Evolutionary conservation across 306 rosid species (phyloP).

Genomic region (Prunus kanzakura): DNA sequence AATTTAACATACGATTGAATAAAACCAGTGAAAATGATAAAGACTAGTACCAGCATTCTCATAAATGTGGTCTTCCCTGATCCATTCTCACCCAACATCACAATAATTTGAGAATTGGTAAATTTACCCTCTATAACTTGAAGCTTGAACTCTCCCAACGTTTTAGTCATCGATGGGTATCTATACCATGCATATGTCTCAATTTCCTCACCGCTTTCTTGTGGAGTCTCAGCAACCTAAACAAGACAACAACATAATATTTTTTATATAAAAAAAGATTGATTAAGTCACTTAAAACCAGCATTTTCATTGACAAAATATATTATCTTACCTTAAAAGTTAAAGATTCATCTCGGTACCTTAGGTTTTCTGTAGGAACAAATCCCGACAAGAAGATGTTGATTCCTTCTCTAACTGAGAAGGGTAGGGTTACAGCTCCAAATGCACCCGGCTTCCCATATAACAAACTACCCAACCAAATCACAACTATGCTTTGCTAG

Average conservation of each 20-base stretch:
- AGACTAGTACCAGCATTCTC: constrained; percentile 83
- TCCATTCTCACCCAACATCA: constrained; percentile 97
- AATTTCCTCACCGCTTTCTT: constrained; percentile 87
- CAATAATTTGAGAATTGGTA: constrained; percentile 96
- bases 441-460: too few species aligned
- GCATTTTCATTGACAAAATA: not conserved
- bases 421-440: too few species aligned
- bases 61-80: constrained; percentile 99
- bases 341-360: constrained; percentile 82
- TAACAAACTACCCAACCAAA: not conserved
- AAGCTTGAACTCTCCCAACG: constrained; percentile 82
- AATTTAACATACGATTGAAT: not conserved
- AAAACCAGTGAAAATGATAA: not conserved
- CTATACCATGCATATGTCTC: constrained; percentile 84
- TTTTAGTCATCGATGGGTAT: constrained; percentile 89
- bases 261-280: not conserved
- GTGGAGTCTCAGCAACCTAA: constrained; percentile 98
- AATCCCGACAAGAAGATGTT: constrained; percentile 92
- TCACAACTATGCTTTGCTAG: too few species aligned
- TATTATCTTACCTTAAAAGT: constrained; percentile 66
- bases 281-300: not conserved
- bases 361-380: constrained; percentile 93
- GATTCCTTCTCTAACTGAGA: constrained; percentile 88
- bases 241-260: constrained; percentile 25
- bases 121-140: constrained; percentile 88